Conservation (phyloP, 2,329 filamentous ascomycete genomes). For the Talaromyces sp. region DNA sequence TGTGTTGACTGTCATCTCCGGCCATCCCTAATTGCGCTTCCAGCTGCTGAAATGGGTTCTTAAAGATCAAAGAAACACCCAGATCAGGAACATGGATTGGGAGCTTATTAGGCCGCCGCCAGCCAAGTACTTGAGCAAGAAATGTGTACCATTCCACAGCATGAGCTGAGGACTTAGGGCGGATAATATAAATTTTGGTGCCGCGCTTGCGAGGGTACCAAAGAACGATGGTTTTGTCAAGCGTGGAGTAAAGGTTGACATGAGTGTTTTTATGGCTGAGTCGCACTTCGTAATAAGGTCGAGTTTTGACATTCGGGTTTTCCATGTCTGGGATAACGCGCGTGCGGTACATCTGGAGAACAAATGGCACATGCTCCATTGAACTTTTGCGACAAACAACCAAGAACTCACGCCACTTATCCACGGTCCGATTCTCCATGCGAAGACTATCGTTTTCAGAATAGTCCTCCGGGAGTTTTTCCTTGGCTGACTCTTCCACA, state of each 20-base stretch:
- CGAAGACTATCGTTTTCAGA: slow-evolving; percentile 65
- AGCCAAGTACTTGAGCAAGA: slow-evolving; percentile 61
- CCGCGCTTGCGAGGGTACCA: slow-evolving; percentile 59
- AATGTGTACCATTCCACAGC: slow-evolving; percentile 72
- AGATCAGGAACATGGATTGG: slow-evolving; percentile 67
- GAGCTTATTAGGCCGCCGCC: slow-evolving; percentile 58
- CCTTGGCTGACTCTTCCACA: slow-evolving; percentile 57
- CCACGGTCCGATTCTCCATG: slow-evolving; percentile 59
- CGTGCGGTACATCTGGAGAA: slow-evolving; percentile 64
- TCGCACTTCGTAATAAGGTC: slow-evolving; percentile 60
- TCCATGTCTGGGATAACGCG: slow-evolving; percentile 65
- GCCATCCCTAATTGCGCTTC: slow-evolving; percentile 43
- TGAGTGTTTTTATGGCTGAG: slow-evolving; percentile 56
- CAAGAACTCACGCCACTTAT: slow-evolving; percentile 68
- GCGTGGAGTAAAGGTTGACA: slow-evolving; percentile 66
- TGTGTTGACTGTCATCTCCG: slow-evolving; percentile 50
- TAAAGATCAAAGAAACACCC: slow-evolving; percentile 59
- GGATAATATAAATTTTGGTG: slow-evolving; percentile 64
- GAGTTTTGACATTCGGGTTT: slow-evolving; percentile 54
- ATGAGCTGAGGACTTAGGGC: slow-evolving; percentile 62
- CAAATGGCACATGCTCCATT: slow-evolving; percentile 57
- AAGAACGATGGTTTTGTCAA: slow-evolving; percentile 69
- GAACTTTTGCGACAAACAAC: slow-evolving; percentile 63
- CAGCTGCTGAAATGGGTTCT: slow-evolving; percentile 61
- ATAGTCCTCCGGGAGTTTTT: slow-evolving; percentile 61